Evolutionary conservation across 2,329 filamentous ascomycete genomes (phyloP), one percentile per base, ranked within the genome.

Genomic region (Neofusicoccum parvum): DNA sequence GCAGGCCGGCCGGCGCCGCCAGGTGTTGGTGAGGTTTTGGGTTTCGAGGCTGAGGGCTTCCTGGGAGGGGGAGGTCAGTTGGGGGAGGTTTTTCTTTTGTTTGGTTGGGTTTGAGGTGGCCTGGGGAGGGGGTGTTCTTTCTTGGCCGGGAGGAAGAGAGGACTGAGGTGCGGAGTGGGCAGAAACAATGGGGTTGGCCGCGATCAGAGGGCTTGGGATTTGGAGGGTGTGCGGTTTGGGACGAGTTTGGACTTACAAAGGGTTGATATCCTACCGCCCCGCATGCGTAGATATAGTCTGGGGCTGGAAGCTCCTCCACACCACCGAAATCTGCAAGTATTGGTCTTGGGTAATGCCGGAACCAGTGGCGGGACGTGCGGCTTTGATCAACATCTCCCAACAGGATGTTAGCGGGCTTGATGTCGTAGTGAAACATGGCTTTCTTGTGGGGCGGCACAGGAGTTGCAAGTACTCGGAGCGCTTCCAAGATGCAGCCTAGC

Each of bases 401-500:
- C 34, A 64, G 4, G 3, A 64, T 39, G 14, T 64, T 64, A 9
- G 12, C n/a, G 3, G 62, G 49, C 50, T 64, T 64, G 11, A 64
- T 12, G 32, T 64, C 62, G 32, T 23, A 56, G n/a, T 64, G 50
- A 27, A 54, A 64, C 17, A 64, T 51, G 6, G 49, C 3, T 3
- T 15, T 32, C 15, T 63, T 32, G 14, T 41, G 9, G n/a, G 32
- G 15, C 7, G 32, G 50, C 2, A 53, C 10, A 10, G 15, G 32
- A 11, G 1, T 10, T 20, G 54, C 41, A 11, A 64, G 49, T 15
- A 14, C 27, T 11, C 10, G 6, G 5, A 23, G 14, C 3, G 62
- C 62, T 37, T 56, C 41, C 6, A 50, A 39, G 12, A 64, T 49
- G 15, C 39, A 46, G 49, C 17, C 27, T n/a, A 64, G 27, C n/a